Conservation (phyloP, 2,329 filamentous ascomycete genomes). For the Hypoxylon sp. region DNA sequence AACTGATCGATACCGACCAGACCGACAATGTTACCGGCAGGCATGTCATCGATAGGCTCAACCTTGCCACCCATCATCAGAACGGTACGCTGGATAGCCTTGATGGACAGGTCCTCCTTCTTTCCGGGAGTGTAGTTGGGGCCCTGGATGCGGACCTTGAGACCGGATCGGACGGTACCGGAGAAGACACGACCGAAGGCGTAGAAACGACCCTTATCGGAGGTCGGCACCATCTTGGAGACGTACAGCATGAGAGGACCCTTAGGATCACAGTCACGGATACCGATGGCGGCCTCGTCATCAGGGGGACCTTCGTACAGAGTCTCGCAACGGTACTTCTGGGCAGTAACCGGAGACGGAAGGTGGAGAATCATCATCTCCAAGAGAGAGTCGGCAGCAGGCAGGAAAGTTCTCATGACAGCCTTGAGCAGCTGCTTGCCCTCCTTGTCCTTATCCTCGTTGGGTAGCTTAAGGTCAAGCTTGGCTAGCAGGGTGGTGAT, state of each 20-base stretch:
- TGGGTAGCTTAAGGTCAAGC: conserved; percentile 90
- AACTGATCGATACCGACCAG: conserved; percentile 99
- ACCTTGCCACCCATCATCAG: conserved; percentile 99
- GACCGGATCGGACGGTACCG: conserved; percentile 95
- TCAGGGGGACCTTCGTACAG: conserved; percentile 97
- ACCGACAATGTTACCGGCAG: conserved; percentile 99
- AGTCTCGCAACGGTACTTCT: conserved; percentile 98
- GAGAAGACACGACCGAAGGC: conserved; percentile 99
- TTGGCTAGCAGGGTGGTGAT: conserved; percentile 85
- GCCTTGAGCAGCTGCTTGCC: conserved; percentile 98
- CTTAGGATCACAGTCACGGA: conserved; percentile 98
- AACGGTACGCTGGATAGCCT: conserved; percentile 99
- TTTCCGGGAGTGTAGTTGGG: conserved; percentile 98
- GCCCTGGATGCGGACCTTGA: conserved; percentile 99
- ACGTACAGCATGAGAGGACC: conserved; percentile 99
- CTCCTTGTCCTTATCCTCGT: conserved; percentile 91
- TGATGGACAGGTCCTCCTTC: conserved; percentile 99
- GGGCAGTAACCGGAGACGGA: conserved; percentile 93
- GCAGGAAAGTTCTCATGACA: conserved; percentile 98
- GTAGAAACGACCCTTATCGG: conserved; percentile 99
- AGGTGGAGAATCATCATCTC: conserved; percentile 99
- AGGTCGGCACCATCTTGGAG: conserved; percentile 99
- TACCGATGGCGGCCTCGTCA: conserved; percentile 92
- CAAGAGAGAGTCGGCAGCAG: conserved; percentile 95
- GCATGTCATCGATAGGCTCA: conserved; percentile 98